Evolutionary conservation across 179 eudicot species (phyloP).

Genomic region (Spergularia azorica): DNA sequence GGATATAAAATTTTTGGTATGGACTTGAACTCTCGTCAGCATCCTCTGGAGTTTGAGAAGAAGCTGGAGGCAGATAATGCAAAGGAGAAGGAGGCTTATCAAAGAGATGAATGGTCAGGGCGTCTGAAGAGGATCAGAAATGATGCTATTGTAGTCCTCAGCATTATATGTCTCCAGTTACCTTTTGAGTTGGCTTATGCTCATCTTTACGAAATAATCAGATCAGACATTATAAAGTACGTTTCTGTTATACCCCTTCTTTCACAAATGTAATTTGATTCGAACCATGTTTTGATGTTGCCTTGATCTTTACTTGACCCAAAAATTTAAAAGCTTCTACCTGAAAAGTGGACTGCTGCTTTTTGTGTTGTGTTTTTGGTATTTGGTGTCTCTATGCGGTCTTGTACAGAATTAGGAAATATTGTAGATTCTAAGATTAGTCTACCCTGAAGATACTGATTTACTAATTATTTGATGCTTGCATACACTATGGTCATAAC

Average conservation of each 20-base stretch:
- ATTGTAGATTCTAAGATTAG: not conserved
- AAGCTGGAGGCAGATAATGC: slow-evolving; percentile 49
- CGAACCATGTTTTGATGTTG: not conserved
- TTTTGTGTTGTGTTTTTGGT: too few relatives aligned
- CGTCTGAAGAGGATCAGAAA: slow-evolving; percentile 80
- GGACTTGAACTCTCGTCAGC: slow-evolving; percentile 49
- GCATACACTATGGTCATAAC: too few relatives aligned
- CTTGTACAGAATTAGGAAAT: not conserved
- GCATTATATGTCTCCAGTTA: slow-evolving; percentile 89
- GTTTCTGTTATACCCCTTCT: slow-evolving; percentile 13
- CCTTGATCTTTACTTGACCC: not conserved
- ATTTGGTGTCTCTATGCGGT: not conserved
- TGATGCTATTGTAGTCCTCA: slow-evolving; percentile 65
- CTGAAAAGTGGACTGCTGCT: too few relatives aligned
- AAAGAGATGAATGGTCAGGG: slow-evolving; percentile 83
- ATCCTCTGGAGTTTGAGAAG: slow-evolving; percentile 47
- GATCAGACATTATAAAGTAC: slow-evolving; percentile 67
- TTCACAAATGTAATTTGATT: not conserved
- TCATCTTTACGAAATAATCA: slow-evolving; percentile 74
- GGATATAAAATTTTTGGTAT: slow-evolving; percentile 52
- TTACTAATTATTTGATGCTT: too few relatives aligned
- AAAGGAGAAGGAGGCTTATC: slow-evolving; percentile 61
- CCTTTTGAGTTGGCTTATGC: slow-evolving; percentile 96
- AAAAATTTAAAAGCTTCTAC: too few relatives aligned
- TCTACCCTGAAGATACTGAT: too few relatives aligned